Evolutionary conservation across 148 eudicot genomes (phyloP).

Genomic region (Rheum nobile): DNA sequence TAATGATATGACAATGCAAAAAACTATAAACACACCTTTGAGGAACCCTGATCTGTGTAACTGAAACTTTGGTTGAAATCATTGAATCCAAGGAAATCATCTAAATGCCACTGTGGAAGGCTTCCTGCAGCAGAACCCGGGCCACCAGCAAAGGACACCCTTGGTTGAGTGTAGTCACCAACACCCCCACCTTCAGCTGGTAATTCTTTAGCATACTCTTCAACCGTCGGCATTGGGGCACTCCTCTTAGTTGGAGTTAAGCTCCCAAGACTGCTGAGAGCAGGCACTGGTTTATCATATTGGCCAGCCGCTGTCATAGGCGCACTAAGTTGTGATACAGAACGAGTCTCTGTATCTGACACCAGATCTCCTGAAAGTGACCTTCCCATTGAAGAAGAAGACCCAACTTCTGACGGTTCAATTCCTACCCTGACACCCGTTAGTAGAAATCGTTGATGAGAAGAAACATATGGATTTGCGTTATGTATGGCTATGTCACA

Average conservation of each 20-base stretch:
- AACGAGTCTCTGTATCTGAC: constrained; percentile 26
- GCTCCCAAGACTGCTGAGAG: constrained; percentile 25
- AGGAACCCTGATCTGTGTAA: constrained; percentile 43
- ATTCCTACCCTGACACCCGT: constrained; percentile 89
- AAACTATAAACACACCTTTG: constrained; percentile 44
- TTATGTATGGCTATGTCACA: constrained; percentile 88
- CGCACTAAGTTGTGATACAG: constrained; percentile 20
- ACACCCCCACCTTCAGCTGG: constrained; percentile 32
- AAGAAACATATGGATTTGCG: constrained; percentile 51
- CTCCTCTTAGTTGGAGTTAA: constrained; percentile 28
- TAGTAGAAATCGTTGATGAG: constrained; percentile 78
- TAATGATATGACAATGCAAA: neutral
- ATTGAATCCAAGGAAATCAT: constrained; percentile 52
- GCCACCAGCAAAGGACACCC: constrained; percentile 40
- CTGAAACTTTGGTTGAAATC: constrained; percentile 45
- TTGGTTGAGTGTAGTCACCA: constrained; percentile 33
- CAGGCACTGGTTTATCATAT: constrained; percentile 19
- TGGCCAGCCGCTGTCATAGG: constrained; percentile 27
- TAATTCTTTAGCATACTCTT: constrained; percentile 28
- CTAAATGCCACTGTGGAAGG: constrained; percentile 56
- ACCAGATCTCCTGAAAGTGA: constrained; percentile 35
- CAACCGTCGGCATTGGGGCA: constrained; percentile 20
- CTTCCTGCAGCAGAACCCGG: constrained; percentile 40
- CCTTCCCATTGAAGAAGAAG: constrained; percentile 45
- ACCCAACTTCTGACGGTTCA: constrained; percentile 38